These are phyloP conservation scores for Aspergillus chevalieri DNA, from an alignment of 2,329 filamentous ascomycete genomes.

Conservation along the genomic window DNA sequence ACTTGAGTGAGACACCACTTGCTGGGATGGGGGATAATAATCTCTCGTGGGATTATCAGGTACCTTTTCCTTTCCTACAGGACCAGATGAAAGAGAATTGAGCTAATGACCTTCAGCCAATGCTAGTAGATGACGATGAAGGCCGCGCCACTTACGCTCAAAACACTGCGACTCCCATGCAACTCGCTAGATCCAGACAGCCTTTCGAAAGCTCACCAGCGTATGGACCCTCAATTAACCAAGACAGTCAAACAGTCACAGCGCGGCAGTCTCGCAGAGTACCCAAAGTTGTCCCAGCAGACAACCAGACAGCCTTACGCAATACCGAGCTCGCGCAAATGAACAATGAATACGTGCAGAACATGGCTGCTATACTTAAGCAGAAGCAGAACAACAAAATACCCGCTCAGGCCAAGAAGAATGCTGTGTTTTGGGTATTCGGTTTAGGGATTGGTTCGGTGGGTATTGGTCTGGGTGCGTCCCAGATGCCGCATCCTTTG, in stretches of 20 bases:
- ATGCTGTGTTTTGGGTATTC: constrained; percentile 57
- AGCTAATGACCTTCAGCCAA: constrained; percentile 10
- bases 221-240: background rate
- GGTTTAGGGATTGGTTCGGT: constrained; percentile 52
- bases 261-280: background rate
- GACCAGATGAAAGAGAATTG: background rate
- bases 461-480: constrained; percentile 41
- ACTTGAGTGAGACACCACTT: constrained; percentile 29
- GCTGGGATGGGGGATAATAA: constrained; percentile 34
- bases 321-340: constrained; percentile 53
- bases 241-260: background rate
- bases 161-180: background rate
- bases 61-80: background rate
- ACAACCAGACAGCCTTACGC: constrained; percentile 47
- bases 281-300: constrained; percentile 40
- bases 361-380: constrained; percentile 50
- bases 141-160: constrained; percentile 17
- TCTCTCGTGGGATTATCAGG: constrained; percentile 15
- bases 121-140: constrained; percentile 25
- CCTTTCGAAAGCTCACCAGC: background rate
- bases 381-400: constrained; percentile 41
- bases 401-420: constrained; percentile 51
- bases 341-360: constrained; percentile 53
- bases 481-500: constrained; percentile 46
- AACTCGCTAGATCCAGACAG: background rate